phyloP scores from a whole-genome alignment of 2,329 filamentous ascomycete genomes.

The Aspergillus neotritici region DNA sequence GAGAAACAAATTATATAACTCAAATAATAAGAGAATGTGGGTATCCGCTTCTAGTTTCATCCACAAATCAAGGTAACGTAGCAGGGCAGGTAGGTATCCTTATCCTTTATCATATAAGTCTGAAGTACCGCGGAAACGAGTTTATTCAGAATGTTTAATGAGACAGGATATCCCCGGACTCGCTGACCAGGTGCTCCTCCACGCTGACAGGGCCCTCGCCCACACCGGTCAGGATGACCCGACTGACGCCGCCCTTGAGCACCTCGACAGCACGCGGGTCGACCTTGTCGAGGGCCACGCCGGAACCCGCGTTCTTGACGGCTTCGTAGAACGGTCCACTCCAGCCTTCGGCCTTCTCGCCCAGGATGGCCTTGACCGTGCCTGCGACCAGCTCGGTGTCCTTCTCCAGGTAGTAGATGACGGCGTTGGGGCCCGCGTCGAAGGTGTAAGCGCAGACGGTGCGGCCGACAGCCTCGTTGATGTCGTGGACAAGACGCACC shows the following conservation, averaged over 20 bases:
- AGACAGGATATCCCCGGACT: constrained; percentile 51
- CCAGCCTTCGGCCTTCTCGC: constrained; percentile 51
- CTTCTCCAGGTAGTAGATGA: constrained; percentile 88
- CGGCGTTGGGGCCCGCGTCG: constrained; percentile 93
- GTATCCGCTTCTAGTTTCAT: too few relatives aligned
- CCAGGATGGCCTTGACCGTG: constrained; percentile 69
- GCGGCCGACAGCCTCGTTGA: constrained; percentile 74
- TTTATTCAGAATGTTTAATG: neutral
- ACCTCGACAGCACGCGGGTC: constrained; percentile 51
- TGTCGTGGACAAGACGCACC: constrained; percentile 79
- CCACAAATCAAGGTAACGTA: too few relatives aligned
- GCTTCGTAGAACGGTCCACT: constrained; percentile 54
- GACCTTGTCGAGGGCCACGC: constrained; percentile 58
- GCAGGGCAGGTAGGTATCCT: constrained; percentile 1
- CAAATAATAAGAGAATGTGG: too few relatives aligned
- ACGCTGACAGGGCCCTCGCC: constrained; percentile 82
- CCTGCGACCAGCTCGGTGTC: constrained; percentile 69
- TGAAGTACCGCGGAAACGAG: too few relatives aligned
- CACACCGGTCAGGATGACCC: constrained; percentile 86
- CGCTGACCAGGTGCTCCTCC: constrained; percentile 67
- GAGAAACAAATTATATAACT: too few relatives aligned
- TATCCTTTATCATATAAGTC: neutral
- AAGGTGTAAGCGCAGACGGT: constrained; percentile 92
- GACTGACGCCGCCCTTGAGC: constrained; percentile 72
- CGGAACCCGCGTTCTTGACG: constrained; percentile 46